A percentile compares a stretch with the other conserved stretches of the same genome.
These are phyloP conservation scores for Ogataea hybrid DNA, from an alignment of 1,139 yeast genomes.

Conservation along the genomic window DNA sequence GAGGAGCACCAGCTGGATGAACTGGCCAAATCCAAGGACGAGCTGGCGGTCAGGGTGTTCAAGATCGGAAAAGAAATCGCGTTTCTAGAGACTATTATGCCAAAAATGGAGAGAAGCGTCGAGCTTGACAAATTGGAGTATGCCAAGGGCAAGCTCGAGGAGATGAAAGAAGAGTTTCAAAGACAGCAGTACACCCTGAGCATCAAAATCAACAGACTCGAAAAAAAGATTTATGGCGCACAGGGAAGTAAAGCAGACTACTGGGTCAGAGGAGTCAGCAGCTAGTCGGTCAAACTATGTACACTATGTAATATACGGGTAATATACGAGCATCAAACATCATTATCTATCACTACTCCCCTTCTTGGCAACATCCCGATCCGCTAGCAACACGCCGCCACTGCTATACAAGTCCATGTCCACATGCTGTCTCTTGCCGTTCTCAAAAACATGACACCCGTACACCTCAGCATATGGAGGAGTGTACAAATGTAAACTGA, in stretches of 20 bases:
- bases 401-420: slow-evolving; percentile 63
- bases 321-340: neutral
- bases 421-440: slow-evolving; percentile 54
- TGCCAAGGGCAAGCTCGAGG: slow-evolving; percentile 29
- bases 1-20: slow-evolving; percentile 19
- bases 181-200: slow-evolving; percentile 32
- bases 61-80: slow-evolving; percentile 32
- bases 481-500: slow-evolving; percentile 70
- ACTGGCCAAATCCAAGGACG: slow-evolving; percentile 18
- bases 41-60: slow-evolving; percentile 21
- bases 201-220: slow-evolving; percentile 28
- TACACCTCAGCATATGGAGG: slow-evolving; percentile 74
- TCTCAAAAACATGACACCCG: slow-evolving; percentile 65
- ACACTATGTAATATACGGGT: slow-evolving; percentile 28
- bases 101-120: slow-evolving; percentile 16
- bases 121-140: slow-evolving; percentile 27
- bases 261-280: slow-evolving; percentile 28
- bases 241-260: slow-evolving; percentile 31
- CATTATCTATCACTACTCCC: slow-evolving; percentile 7
- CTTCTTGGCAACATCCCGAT: slow-evolving; percentile 3
- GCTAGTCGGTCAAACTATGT: slow-evolving; percentile 3
- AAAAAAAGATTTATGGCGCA: slow-evolving; percentile 29
- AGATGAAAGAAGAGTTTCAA: slow-evolving; percentile 26
- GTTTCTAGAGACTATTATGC: slow-evolving; percentile 29
- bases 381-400: slow-evolving; percentile 44